phyloP scores from a whole-genome alignment of 73 alveolate genomes.

The Blepharisma japonicum region DNA sequence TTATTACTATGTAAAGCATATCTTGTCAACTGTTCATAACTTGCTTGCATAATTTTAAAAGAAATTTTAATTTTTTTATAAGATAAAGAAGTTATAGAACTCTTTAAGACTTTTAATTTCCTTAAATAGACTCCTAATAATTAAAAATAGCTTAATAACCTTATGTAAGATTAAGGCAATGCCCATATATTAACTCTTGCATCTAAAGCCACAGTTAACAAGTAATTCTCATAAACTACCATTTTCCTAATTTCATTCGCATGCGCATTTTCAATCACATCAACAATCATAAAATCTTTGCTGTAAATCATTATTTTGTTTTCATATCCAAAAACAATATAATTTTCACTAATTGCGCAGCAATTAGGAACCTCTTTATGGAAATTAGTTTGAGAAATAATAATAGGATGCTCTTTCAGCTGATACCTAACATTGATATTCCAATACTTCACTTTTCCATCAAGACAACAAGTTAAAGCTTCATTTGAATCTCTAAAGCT shows the following conservation, averaged over 20 bases:
- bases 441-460: slow-evolving; percentile 1
- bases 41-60: too few relatives aligned
- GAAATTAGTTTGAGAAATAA: not conserved
- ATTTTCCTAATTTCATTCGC: not conserved
- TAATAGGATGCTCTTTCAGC: not conserved
- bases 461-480: slow-evolving; percentile 12
- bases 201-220: too few relatives aligned
- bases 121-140: too few relatives aligned
- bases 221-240: not conserved
- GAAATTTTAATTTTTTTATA: too few relatives aligned
- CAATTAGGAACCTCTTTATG: not conserved
- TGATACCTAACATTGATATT: not conserved
- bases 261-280: slow-evolving; percentile 24
- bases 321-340: not conserved
- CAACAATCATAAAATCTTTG: not conserved
- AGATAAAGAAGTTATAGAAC: too few relatives aligned
- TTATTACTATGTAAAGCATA: too few relatives aligned
- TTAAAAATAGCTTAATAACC: too few relatives aligned
- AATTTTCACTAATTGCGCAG: not conserved
- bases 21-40: too few relatives aligned
- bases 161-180: too few relatives aligned
- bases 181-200: too few relatives aligned
- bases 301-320: not conserved
- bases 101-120: too few relatives aligned
- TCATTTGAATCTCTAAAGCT: not conserved